Percentiles rank a stretch among this genome's conserved stretches.
These are phyloP conservation scores for Phaeotremella fagi DNA, from an alignment of 768 basidiomycete genomes.

Conservation along the genomic window DNA sequence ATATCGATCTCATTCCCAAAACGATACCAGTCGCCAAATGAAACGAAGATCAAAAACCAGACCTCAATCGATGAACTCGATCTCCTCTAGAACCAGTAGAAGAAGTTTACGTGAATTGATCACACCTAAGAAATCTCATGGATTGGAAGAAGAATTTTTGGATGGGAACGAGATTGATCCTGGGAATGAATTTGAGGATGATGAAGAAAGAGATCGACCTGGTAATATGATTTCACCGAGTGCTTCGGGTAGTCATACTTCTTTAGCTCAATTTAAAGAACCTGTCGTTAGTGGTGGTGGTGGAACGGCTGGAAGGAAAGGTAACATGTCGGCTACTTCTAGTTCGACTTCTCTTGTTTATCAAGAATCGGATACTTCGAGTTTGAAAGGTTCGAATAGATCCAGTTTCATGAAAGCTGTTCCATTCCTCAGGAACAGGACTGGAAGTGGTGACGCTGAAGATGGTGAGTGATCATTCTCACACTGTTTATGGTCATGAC, in stretches of 20 bases:
- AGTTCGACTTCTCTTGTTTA: conserved; percentile 24
- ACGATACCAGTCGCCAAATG: too few relatives aligned
- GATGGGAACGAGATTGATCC: conserved; percentile 23
- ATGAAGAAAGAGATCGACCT: conserved; percentile 13
- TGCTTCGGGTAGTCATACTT: conserved; percentile 14
- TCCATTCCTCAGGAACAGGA: conserved; percentile 26
- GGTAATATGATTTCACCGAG: conserved; percentile 7
- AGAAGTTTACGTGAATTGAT: conserved; percentile 3
- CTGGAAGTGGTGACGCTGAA: conserved; percentile 26
- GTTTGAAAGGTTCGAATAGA: conserved; percentile 25
- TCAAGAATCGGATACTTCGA: conserved; percentile 30
- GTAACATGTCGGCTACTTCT: conserved; percentile 6
- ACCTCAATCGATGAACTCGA: conserved; percentile 15
- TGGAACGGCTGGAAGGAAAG: neutral
- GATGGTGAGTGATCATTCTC: conserved; percentile 23
- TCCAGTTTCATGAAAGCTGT: conserved; percentile 17
- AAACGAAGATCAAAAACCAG: conserved; percentile 1
- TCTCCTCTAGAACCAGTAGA: conserved; percentile 5
- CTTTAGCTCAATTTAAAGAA: neutral
- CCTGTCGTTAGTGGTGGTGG: neutral
- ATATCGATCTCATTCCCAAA: conserved; percentile 7
- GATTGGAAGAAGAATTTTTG: conserved; percentile 43
- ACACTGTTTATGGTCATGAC: too few relatives aligned
- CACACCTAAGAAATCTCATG: conserved; percentile 19
- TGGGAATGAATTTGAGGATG: conserved; percentile 10